Evolutionary conservation across 805 yeast species (phyloP), one percentile per base, ranked within the genome.

Genomic region (Starmerella khaoyaiensis): DNA sequence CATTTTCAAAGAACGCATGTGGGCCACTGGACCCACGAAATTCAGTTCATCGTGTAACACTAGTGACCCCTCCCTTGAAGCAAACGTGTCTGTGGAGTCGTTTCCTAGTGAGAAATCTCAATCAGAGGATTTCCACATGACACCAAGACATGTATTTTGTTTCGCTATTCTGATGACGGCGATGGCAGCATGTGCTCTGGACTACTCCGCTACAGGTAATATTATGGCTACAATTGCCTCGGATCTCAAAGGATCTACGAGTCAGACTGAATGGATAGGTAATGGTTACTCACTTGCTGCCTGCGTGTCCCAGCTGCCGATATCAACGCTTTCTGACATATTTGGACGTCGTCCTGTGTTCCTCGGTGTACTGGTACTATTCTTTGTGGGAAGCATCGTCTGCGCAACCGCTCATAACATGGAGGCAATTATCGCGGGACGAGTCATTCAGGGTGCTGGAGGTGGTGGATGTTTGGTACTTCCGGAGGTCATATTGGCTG

Each of bases 391-490:
- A 1, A 74, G 81, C 0, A 58, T 76, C 37, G 56, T 76, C 5
- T 60, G 69, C 33, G 82, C 72, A 1, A 54, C 74, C 1, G 59
- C 81, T 0, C 61, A 52, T 8, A 61, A 62, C 23, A 74, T 79
- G 73, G 60, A 65, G 37, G 68, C 70, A 65, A 55, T 79, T 32
- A 74, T 79, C 41, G 82, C 74, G 3, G 86, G 83, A 1, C 64
- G 87, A 49, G 74, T 72, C 6, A 58, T 79, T 16, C 72, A 74
- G 36, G 90, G 90, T 35, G 51, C 73, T 23, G 87, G 86, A 12
- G 83, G 76, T 8, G 77, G 80, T 25, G 79, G 79, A 19, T 65
- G 76, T 33, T 74, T 71, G 47, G 62, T 75, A 1, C 58, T 74
- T 55, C 69, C 67, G 4, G 63, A 69, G 42, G 69, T 76, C 21